These are phyloP conservation scores for Ottelia alismoides DNA, from an alignment of 106 monocot species.

Conservation along the genomic window DNA sequence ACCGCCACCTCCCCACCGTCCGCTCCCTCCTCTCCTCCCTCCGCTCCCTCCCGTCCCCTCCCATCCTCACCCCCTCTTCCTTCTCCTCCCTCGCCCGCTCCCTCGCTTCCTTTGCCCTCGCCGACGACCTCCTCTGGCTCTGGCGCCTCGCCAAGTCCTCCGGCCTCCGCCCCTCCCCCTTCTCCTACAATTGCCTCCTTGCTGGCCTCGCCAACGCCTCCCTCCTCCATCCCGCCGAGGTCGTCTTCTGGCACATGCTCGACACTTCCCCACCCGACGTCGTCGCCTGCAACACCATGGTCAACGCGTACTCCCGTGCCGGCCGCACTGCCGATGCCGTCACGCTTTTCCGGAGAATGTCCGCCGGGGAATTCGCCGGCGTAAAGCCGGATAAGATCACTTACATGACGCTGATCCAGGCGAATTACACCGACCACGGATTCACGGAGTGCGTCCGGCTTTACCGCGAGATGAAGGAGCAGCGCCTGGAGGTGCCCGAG, in stretches of 20 bases:
- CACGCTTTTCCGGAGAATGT: conserved; percentile 26
- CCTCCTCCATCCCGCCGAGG: conserved; percentile 64
- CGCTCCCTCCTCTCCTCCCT: too few relatives aligned
- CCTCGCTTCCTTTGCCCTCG: conserved; percentile 34
- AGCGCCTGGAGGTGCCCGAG: conserved; percentile 49
- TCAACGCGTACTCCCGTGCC: conserved; percentile 58
- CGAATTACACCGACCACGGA: conserved; percentile 34
- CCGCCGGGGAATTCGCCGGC: background rate
- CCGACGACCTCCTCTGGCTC: conserved; percentile 67
- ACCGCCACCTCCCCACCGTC: too few relatives aligned
- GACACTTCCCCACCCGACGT: conserved; percentile 39
- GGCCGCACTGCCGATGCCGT: conserved; percentile 32
- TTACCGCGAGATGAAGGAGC: conserved; percentile 83
- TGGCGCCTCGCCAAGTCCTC: conserved; percentile 59
- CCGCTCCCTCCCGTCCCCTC: too few relatives aligned
- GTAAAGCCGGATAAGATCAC: conserved; percentile 61
- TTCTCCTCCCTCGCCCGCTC: conserved; percentile 25
- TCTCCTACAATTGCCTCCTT: conserved; percentile 70
- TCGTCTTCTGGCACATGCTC: conserved; percentile 65
- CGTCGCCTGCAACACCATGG: conserved; percentile 57
- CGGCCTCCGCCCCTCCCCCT: conserved; percentile 26
- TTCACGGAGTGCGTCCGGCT: conserved; percentile 37
- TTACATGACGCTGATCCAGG: conserved; percentile 65
- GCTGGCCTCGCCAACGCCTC: conserved; percentile 51
- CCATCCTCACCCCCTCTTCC: conserved; percentile 17